A percentile compares a stretch with the other conserved stretches of the same genome.
phyloP scores from a whole-genome alignment of 169 alveolate genomes.

The Plasmodium cynomolgi region DNA sequence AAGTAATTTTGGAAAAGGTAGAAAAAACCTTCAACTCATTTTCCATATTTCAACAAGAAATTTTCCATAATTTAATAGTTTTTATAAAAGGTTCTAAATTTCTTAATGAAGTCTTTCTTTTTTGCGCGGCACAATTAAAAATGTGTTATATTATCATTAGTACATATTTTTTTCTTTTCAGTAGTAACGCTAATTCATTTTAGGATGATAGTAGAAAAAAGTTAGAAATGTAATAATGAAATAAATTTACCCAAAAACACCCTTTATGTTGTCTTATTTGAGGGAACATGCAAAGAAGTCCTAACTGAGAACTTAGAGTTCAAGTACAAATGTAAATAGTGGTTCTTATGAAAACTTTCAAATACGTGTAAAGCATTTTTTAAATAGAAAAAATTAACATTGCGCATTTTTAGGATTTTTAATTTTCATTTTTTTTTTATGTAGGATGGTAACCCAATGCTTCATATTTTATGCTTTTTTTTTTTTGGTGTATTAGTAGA shows the following conservation, averaged over 20 bases:
- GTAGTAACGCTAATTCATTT: background rate
- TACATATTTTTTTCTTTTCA: background rate
- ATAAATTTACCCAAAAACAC: background rate
- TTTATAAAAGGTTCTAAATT: background rate
- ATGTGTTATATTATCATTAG: background rate
- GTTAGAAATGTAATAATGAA: background rate
- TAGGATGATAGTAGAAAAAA: background rate
- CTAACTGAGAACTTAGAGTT: background rate
- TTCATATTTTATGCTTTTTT: constrained; percentile 1
- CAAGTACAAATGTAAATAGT: background rate
- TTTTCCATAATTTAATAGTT: background rate
- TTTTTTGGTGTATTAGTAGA: background rate
- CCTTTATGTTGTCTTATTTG: background rate
- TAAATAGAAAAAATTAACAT: background rate
- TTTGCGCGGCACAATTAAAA: background rate
- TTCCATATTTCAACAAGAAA: background rate
- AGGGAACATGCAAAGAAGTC: background rate
- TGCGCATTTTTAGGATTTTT: background rate
- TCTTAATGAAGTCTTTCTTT: background rate
- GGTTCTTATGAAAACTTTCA: background rate
- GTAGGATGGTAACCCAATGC: background rate
- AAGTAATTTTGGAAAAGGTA: background rate
- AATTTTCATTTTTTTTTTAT: background rate
- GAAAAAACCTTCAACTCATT: background rate
- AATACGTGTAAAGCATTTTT: background rate